phyloP scores from a whole-genome alignment of 2,329 filamentous ascomycete genomes.

The Apiospora saccharicola region DNA sequence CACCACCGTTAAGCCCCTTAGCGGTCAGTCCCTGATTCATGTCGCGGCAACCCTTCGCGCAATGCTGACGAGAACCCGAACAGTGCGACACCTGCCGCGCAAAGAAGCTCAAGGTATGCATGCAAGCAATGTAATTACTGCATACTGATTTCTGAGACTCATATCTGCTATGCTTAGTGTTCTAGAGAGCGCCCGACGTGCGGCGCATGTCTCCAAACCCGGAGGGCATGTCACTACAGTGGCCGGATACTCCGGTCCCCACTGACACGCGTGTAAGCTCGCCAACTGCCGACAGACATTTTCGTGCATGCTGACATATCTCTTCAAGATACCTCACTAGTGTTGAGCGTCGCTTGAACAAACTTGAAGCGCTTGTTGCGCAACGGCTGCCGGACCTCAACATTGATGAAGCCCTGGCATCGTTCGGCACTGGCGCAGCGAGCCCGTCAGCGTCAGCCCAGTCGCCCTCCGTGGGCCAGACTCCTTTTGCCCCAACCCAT shows the following conservation, averaged over 20 bases:
- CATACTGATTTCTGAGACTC: background rate
- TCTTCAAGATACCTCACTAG: constrained; percentile 35
- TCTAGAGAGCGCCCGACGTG: constrained; percentile 38
- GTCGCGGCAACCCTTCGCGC: background rate
- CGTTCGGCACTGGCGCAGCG: background rate
- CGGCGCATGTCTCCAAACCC: constrained; percentile 35
- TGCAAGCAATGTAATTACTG: background rate
- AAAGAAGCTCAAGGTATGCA: constrained; percentile 35
- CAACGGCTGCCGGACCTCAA: constrained; percentile 35
- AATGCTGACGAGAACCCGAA: background rate
- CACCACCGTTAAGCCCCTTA: constrained; percentile 13
- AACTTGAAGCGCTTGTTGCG: constrained; percentile 33
- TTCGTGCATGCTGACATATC: background rate
- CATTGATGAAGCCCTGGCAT: constrained; percentile 34
- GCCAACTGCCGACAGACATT: background rate
- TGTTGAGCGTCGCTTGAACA: constrained; percentile 34
- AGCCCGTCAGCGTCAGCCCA: constrained; percentile 19
- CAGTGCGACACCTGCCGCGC: constrained; percentile 34
- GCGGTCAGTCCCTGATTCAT: background rate
- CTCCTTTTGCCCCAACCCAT: background rate
- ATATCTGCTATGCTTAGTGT: constrained; percentile 30
- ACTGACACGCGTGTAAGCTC: constrained; percentile 37
- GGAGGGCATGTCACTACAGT: constrained; percentile 37
- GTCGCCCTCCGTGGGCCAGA: background rate
- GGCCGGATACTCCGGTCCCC: constrained; percentile 36